Percentiles rank a stretch among this genome's conserved stretches.
These are phyloP conservation scores for Sporodiniella umbellata DNA, from an alignment of 371 early-diverging fungal species.

Conservation along the genomic window DNA sequence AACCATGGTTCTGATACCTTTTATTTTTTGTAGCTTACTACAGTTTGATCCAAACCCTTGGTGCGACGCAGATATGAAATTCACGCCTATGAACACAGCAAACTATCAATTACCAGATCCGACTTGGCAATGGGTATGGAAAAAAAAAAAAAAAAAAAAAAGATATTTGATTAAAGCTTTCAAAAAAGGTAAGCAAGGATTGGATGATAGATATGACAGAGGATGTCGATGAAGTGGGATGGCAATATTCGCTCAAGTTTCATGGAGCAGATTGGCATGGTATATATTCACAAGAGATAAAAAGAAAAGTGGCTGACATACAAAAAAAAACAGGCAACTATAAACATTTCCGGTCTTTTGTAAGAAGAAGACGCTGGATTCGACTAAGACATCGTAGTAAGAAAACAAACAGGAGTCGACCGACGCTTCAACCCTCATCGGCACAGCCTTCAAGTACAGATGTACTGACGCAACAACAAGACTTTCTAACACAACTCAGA, in stretches of 20 bases:
- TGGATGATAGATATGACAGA: constrained; percentile 72
- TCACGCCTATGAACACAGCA: constrained; percentile 51
- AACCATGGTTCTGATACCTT: neutral
- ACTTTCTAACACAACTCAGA: constrained; percentile 7
- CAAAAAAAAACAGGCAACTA: constrained; percentile 30
- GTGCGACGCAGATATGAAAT: constrained; percentile 52
- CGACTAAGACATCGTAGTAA: constrained; percentile 40
- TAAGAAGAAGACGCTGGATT: constrained; percentile 63
- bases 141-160: neutral
- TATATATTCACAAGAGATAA: too few species aligned
- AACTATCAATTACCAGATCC: constrained; percentile 59
- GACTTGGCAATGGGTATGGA: constrained; percentile 61
- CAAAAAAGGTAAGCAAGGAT: constrained; percentile 36
- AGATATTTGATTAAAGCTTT: neutral
- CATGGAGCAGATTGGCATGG: constrained; percentile 52
- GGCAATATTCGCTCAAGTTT: constrained; percentile 50
- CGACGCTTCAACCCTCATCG: neutral
- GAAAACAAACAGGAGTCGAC: neutral
- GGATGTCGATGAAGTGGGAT: constrained; percentile 62
- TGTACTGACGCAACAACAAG: neutral
- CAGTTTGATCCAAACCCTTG: constrained; percentile 64
- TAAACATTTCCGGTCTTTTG: constrained; percentile 59
- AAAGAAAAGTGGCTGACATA: neutral
- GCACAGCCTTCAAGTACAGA: neutral
- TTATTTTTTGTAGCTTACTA: constrained; percentile 27